Evolutionary conservation across 2,329 filamentous ascomycete genomes (phyloP), one percentile per base, ranked within the genome.

Genomic region (Seiridium unicorne): DNA sequence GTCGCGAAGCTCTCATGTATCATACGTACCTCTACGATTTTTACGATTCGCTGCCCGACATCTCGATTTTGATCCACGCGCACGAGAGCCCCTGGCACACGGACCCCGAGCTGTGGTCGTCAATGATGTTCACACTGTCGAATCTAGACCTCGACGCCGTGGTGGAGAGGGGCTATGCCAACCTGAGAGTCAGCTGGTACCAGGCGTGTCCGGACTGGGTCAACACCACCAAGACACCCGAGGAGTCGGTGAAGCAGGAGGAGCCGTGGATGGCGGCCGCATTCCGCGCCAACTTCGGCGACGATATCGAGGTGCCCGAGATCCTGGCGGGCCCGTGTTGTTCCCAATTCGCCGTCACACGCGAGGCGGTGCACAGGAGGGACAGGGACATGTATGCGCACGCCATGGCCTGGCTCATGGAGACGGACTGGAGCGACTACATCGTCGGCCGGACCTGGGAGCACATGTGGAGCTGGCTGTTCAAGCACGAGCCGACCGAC

Each of bases 1-100:
- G 86, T 40, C 83, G 86, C 66, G 86, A 89, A 72, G 85, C 83
- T 40, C 82, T 85, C 73, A 80, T 85, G 6, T 88, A 89, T 68
- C 76, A 87, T 44, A 83, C 79, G 44, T 88, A 85, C 71, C 80
- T 89, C 66, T 81, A 86, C 66, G 84, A 87, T 68, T 79, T 83
- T 69, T 89, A 89, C 73, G 78, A 88, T 62, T 66, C 76, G 3
- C 77, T 89, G 3, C 80, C 84, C 2, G 84, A 86, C 58, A 77
- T 87, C 62, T 76, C 77, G 38, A 81, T 89, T 63, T 87, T 89
- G 72, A 81, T 86, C 71, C 86, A 89, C 68, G 79, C 83, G 26
- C 82, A 88, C 63, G 81, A 85, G 55, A 61, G 61, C 2, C 62
- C 72, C 2, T 76, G 74, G 74, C 74, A 76, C 60, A 64, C 70